Evolutionary conservation across 768 basidiomycete genomes (phyloP), one percentile per base, ranked within the genome.

Genomic region (Suillus tomentosus): DNA sequence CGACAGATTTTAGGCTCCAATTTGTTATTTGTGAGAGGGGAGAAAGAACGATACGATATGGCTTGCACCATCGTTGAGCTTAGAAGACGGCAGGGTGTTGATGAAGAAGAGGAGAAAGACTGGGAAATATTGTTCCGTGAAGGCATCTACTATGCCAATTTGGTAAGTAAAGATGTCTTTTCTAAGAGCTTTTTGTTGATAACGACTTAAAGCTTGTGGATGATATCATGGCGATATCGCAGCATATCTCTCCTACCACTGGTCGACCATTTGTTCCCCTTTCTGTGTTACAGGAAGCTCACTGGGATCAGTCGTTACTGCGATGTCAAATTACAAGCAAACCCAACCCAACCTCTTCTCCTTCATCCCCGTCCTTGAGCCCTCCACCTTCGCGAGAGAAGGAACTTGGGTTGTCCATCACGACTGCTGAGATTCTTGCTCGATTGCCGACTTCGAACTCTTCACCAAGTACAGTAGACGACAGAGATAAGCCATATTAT

Each of bases 81-180:
- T 64, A 81, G 93, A 62, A 79, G 90, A 66, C 78, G 79, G 43
- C 76, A 79, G 36, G 86, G 85, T 17, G 76, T 85, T 48, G 66
- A 83, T 43, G 79, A 82, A 7, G 81, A 81, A 0, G 92, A 95
- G 71, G 94, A 96, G 72, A 74, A 67, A 48, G 84, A 89, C 67
- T 92, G 91, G 85, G 79, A 77, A 19, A 81, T 75, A 54, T 81
- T 96, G 71, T 96, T 98, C 71, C 76, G 81, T 48, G 77, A 85
- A 31, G 91, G 91, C 11, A 92, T 96, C 7, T 90, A 94, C 74
- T 96, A 96, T 73, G 78, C 84, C 5, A 93, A 95, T 71, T 91
- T 96, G 91, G 94, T 93, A 65, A 55, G 94, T 92, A 65, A 56
- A 81, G 75, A 36, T 40, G 8, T 60, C 45, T 37, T 43, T 36